These are phyloP conservation scores for Ordospora pajunii DNA, from an alignment of 371 early-diverging fungal genomes.

Conservation along the genomic window DNA sequence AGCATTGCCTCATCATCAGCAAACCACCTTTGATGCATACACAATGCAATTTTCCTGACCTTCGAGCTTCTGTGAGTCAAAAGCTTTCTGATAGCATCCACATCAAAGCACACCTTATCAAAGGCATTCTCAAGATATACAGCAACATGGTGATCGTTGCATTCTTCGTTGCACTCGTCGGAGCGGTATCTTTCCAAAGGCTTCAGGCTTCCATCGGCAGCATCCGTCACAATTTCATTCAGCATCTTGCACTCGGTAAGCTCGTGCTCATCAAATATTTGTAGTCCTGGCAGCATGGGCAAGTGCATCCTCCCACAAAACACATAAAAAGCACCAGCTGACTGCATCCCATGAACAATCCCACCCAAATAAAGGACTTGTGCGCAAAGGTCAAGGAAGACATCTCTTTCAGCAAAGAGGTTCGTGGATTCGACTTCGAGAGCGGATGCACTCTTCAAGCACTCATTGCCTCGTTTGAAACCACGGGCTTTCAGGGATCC, in stretches of 20 bases:
- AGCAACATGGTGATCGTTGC: background rate
- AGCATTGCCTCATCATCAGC: background rate
- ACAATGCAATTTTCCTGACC: background rate
- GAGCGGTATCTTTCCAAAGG: background rate
- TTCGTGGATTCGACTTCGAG: constrained; percentile 44
- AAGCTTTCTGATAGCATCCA: background rate
- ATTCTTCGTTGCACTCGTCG: background rate
- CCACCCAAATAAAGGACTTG: background rate
- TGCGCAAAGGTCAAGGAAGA: constrained; percentile 4
- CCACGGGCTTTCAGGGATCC: constrained; percentile 58
- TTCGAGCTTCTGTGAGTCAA: background rate
- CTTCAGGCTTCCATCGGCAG: background rate
- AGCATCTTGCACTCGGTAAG: background rate
- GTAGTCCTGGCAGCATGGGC: constrained; percentile 5
- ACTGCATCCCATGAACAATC: background rate
- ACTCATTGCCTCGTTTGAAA: constrained; percentile 47
- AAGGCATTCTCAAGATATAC: background rate
- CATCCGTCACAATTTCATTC: background rate
- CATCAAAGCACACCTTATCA: background rate
- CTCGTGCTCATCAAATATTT: constrained; percentile 1
- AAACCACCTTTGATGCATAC: background rate
- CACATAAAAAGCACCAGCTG: background rate
- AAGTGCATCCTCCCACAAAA: background rate
- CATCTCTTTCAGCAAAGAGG: constrained; percentile 29
- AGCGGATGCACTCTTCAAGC: constrained; percentile 32